phyloP scores from a whole-genome alignment of 495 filamentous ascomycete genomes.

The Tuber microsphaerosporum region DNA sequence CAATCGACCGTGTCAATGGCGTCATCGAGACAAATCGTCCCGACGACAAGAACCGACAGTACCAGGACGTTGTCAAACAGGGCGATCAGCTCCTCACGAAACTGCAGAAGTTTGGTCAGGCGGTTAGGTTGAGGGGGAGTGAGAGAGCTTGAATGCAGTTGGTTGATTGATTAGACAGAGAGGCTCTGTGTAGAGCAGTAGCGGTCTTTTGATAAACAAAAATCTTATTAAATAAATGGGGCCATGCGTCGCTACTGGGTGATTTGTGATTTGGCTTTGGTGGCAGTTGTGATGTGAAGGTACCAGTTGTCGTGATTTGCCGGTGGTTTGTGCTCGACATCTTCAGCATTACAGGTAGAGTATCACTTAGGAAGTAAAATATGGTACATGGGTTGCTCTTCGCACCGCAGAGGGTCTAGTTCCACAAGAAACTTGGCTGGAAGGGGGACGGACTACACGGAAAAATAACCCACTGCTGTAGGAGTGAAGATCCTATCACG shows the following conservation, averaged over 20 bases:
- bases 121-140: constrained; percentile 86
- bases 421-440: background rate
- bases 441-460: background rate
- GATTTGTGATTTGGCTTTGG: background rate
- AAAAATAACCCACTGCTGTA: background rate
- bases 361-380: background rate
- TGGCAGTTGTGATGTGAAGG: background rate
- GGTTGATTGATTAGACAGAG: background rate
- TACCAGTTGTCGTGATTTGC: background rate
- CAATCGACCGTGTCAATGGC: constrained; percentile 92
- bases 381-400: too few relatives aligned
- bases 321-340: background rate
- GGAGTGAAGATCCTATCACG: background rate
- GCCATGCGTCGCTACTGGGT: background rate
- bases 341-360: background rate
- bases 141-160: constrained; percentile 58
- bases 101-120: constrained; percentile 96
- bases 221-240: background rate
- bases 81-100: constrained; percentile 96
- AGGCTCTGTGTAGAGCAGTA: background rate
- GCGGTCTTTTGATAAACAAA: background rate
- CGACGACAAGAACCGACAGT: constrained; percentile 98
- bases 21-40: constrained; percentile 97
- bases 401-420: background rate
- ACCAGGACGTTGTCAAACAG: constrained; percentile 92